These are phyloP conservation scores for Apocynum venetum DNA, from an alignment of 257 asterid species.

Conservation along the genomic window DNA sequence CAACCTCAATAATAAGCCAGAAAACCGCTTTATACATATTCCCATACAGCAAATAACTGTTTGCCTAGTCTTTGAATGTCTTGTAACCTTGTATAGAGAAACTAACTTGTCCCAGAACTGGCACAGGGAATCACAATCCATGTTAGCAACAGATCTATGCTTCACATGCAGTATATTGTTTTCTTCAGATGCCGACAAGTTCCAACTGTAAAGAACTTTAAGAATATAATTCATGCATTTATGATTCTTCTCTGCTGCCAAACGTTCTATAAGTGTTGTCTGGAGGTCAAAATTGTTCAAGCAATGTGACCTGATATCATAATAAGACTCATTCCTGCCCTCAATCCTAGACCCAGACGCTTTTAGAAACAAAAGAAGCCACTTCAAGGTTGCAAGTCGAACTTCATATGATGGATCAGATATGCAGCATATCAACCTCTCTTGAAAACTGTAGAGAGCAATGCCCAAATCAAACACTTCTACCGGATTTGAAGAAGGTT, in stretches of 20 bases:
- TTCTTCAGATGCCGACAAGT: conserved; percentile 44
- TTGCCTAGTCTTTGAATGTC: conserved; percentile 73
- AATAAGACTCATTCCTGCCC: conserved; percentile 25
- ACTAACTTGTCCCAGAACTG: conserved; percentile 71
- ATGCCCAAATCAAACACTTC: conserved; percentile 36
- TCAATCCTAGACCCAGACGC: conserved; percentile 31
- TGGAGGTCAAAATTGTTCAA: conserved; percentile 54
- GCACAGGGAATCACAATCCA: conserved; percentile 52
- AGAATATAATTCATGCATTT: conserved; percentile 70
- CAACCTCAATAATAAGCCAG: conserved; percentile 36
- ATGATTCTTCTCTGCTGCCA: conserved; percentile 71
- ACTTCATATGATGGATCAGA: conserved; percentile 84
- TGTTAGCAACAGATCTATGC: conserved; percentile 39
- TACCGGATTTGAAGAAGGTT: conserved; percentile 37
- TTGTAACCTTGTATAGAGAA: conserved; percentile 59
- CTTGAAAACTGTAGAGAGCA: conserved; percentile 47
- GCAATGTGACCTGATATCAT: conserved; percentile 42
- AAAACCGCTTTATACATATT: conserved; percentile 58
- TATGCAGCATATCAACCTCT: conserved; percentile 51
- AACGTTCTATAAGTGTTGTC: conserved; percentile 47
- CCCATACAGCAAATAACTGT: conserved; percentile 87
- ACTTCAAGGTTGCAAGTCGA: conserved; percentile 73
- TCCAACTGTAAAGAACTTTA: conserved; percentile 80
- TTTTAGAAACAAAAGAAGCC: conserved; percentile 70
- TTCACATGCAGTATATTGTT: conserved; percentile 25